A percentile compares a stretch with the other conserved stretches of the same genome.
These are phyloP conservation scores for Candida silvicultrix DNA, from an alignment of 805 yeast species.

Conservation along the genomic window DNA sequence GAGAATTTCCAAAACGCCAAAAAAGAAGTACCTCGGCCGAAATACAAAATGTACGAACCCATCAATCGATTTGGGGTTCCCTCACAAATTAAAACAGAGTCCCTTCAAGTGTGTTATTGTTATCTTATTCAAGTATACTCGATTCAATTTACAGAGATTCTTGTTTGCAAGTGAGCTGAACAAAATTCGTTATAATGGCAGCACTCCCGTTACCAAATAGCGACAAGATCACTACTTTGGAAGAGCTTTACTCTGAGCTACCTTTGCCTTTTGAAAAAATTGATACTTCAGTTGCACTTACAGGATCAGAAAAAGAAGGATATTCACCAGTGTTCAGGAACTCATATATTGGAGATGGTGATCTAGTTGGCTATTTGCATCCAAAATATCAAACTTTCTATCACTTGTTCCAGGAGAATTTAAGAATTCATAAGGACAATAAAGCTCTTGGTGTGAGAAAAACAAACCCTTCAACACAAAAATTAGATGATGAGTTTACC, in stretches of 20 bases:
- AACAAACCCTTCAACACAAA: slow-evolving; percentile 24
- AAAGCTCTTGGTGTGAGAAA: slow-evolving; percentile 43
- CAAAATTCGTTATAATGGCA: slow-evolving; percentile 3
- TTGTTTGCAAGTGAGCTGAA: no score
- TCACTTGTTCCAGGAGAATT: slow-evolving; percentile 38
- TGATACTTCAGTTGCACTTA: slow-evolving; percentile 17
- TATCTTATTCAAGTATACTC: no score
- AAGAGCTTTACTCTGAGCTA: slow-evolving; percentile 13
- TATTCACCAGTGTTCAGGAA: slow-evolving; percentile 49
- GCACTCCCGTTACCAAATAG: slow-evolving; percentile 3
- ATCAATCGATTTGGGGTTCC: no score
- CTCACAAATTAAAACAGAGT: no score
- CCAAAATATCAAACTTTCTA: slow-evolving; percentile 38
- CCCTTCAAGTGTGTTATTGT: no score
- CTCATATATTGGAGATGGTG: slow-evolving; percentile 22
- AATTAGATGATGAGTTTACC: slow-evolving; percentile 35
- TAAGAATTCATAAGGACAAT: slow-evolving; percentile 26
- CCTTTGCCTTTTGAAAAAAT: slow-evolving; percentile 12
- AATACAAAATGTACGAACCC: no score
- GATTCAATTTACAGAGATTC: no score
- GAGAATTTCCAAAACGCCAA: not conserved
- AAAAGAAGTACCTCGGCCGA: not conserved
- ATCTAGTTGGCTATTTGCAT: slow-evolving; percentile 32
- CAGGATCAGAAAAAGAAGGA: slow-evolving; percentile 28
- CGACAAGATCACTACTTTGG: slow-evolving; percentile 1